phyloP scores from a whole-genome alignment of 2,329 filamentous ascomycete genomes.

The Stenocarpella maydis region DNA sequence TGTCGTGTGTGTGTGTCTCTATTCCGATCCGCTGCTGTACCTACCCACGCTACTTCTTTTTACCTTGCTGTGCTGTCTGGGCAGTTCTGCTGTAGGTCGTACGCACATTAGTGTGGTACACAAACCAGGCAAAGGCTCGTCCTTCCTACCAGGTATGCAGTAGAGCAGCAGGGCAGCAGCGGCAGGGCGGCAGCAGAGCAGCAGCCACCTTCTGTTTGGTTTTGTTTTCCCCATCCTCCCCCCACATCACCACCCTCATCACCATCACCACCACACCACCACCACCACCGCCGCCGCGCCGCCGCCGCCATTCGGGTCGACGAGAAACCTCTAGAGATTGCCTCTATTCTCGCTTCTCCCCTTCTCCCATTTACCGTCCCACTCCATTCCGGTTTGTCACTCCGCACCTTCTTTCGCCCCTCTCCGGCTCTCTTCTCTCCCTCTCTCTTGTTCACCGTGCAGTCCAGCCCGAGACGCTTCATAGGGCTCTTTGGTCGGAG shows the following conservation, averaged over 20 bases:
- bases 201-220: slow-evolving; percentile 10
- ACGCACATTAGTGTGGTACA: neutral
- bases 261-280: slow-evolving; percentile 16
- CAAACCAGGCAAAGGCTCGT: neutral
- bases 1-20: neutral
- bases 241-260: neutral
- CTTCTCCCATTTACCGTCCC: slow-evolving; percentile 17
- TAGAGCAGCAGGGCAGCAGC: no score
- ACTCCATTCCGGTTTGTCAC: neutral
- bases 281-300: neutral
- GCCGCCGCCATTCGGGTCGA: slow-evolving; percentile 27
- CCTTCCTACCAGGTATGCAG: no score
- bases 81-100: neutral
- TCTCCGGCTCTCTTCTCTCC: neutral
- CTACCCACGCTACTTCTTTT: neutral
- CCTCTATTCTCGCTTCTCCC: slow-evolving; percentile 28
- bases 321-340: slow-evolving; percentile 32
- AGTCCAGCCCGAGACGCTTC: neutral
- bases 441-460: neutral
- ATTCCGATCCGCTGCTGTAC: slow-evolving; percentile 15
- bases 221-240: slow-evolving; percentile 13
- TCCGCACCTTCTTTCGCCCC: slow-evolving; percentile 10
- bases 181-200: neutral
- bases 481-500: slow-evolving; percentile 27
- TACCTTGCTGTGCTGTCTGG: neutral